phyloP scores from a whole-genome alignment of 225 moss, liverwort and hornwort species.

The Bryum argenteum region DNA sequence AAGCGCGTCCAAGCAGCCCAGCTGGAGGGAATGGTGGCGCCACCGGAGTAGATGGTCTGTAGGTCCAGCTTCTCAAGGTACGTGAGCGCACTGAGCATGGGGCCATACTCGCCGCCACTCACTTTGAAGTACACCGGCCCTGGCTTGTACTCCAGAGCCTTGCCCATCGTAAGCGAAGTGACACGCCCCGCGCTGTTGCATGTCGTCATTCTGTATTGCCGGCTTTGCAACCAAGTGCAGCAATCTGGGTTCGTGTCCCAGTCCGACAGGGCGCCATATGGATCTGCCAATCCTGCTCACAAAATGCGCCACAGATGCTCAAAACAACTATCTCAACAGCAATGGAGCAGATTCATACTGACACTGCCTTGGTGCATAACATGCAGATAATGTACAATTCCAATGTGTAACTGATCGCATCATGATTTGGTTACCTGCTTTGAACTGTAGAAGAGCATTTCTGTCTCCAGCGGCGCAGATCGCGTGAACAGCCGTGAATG shows the following conservation, averaged over 20 bases:
- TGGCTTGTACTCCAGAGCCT: slow-evolving; percentile 49
- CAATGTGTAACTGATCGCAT: background rate
- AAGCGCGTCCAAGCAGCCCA: slow-evolving; percentile 39
- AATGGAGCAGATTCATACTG: background rate
- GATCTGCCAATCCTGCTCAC: slow-evolving; percentile 43
- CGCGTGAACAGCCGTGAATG: slow-evolving; percentile 25
- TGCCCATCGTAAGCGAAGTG: slow-evolving; percentile 51
- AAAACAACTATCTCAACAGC: too few species aligned
- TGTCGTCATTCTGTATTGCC: slow-evolving; percentile 42
- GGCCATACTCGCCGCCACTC: slow-evolving; percentile 46
- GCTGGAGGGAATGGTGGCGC: slow-evolving; percentile 32
- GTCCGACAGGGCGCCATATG: slow-evolving; percentile 41
- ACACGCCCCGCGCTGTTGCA: slow-evolving; percentile 52
- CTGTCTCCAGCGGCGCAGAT: slow-evolving; percentile 42
- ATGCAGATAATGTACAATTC: too few species aligned
- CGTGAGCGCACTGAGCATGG: slow-evolving; percentile 35
- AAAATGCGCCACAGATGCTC: background rate
- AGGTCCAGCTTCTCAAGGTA: slow-evolving; percentile 48
- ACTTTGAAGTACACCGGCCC: slow-evolving; percentile 41
- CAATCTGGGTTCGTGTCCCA: slow-evolving; percentile 63
- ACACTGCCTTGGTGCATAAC: background rate
- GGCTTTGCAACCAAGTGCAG: slow-evolving; percentile 57
- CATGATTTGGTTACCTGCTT: slow-evolving; percentile 34
- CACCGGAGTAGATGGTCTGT: slow-evolving; percentile 47
- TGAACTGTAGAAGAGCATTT: slow-evolving; percentile 55